phyloP scores from a whole-genome alignment of 139 green algal species.

The Tetratostichococcus sp. region DNA sequence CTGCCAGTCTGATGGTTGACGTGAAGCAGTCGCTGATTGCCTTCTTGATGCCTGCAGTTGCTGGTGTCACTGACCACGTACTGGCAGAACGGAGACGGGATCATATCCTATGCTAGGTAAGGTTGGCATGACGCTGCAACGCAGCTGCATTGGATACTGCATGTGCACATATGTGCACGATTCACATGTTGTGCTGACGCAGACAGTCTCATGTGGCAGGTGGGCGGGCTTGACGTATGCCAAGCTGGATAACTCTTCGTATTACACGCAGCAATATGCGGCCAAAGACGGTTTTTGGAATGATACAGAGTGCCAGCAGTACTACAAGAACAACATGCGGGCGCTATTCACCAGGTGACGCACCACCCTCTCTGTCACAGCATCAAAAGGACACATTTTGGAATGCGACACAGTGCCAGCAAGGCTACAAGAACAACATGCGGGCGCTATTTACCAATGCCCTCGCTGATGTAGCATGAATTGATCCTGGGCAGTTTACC shows the following conservation, averaged over 20 bases:
- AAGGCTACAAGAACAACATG: not conserved
- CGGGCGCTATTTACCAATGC: not conserved
- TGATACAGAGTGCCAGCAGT: too few species aligned
- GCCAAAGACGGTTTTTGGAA: not conserved
- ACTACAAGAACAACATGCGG: not conserved
- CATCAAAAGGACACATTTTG: not conserved
- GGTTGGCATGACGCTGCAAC: too few species aligned
- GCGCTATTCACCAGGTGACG: not conserved
- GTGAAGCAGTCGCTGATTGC: too few species aligned
- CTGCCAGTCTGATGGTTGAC: too few species aligned
- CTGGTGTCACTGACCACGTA: not conserved
- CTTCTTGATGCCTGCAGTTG: not conserved
- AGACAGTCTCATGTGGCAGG: too few species aligned
- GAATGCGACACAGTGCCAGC: not conserved
- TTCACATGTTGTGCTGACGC: too few species aligned
- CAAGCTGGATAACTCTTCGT: not conserved
- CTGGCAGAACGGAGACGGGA: not conserved
- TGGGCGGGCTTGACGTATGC: not conserved
- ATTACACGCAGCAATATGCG: not conserved
- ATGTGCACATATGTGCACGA: too few species aligned
- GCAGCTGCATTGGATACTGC: too few species aligned
- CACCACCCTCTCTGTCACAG: too few species aligned
- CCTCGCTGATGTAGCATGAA: too few species aligned
- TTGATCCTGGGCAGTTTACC: too few species aligned
- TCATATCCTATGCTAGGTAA: not conserved